Base-by-base conservation (phyloP, 495 filamentous ascomycete species). In the Lasiosphaeria hispida region DNA sequence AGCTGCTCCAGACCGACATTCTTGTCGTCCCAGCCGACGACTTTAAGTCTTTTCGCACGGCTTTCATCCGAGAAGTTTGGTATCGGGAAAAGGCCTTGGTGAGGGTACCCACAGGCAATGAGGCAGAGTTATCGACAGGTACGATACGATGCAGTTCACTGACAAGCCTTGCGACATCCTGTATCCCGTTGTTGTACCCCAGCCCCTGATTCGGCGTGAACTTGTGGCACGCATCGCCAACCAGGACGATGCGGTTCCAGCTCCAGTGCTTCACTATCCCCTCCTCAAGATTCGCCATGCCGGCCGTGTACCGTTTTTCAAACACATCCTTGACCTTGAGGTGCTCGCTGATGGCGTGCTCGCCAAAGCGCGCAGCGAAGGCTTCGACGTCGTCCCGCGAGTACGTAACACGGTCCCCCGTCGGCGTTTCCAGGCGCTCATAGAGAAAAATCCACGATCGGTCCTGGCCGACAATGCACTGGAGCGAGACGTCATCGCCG, bases 361-460 rank as follows among this genome's bases (percentile, higher is more conserved):
- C 55, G 2, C 43, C 33, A 23, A 64, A 41, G 1, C 18, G 45
- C 11, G n/a, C 48, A 14, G 61, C 61, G 6, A 59, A 14, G 10
- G 30, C 60, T 15, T 68, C 67, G 4, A 39, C 52, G 17, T 75
- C 70, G 10, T 70, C 44, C 4, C 61, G 53, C 2, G 67, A 68
- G 51, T 69, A 77, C 0, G 35, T 1, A 3, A 33, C 69, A 5
- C 67, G 68, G 48, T 74, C 57, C 6, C 69, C 65, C 41, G 69
- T 75, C 11, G 55, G 60, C 34, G 69, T 62, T 34, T 75, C 71
- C 11, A 80, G 53, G 44, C 74, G 76, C 34, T 66, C 50, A 41
- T 76, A 73, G 10, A 79, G 17, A 15, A 65, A 73, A 41, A 74
- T 61, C 72, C 72, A 77, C n/a, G 68, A 69, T 4, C 52, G 59